phyloP scores from a whole-genome alignment of 2,329 filamentous ascomycete genomes.

The Ceratocystis smalleyi region DNA sequence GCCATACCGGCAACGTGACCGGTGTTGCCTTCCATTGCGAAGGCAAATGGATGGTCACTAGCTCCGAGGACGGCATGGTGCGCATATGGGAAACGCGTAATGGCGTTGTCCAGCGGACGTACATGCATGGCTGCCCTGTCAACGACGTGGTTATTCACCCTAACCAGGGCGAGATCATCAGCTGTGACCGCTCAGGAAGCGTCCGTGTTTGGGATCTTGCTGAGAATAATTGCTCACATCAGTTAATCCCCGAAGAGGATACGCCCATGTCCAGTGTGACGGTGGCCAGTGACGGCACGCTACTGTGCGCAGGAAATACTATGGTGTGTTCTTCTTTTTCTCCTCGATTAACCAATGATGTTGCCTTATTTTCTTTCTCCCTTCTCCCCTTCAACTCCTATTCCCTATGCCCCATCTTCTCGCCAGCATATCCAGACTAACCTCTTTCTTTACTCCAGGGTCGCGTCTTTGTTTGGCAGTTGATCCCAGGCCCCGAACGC shows the following conservation, averaged over 20 bases:
- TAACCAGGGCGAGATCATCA: constrained; percentile 95
- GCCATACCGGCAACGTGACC: constrained; percentile 89
- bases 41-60: constrained; percentile 99
- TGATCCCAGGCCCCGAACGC: constrained; percentile 66
- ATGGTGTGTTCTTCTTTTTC: constrained; percentile 37
- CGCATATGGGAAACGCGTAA: constrained; percentile 93
- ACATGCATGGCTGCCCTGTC: constrained; percentile 72
- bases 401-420: not conserved
- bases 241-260: constrained; percentile 91
- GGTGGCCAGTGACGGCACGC: constrained; percentile 81
- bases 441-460: constrained; percentile 40
- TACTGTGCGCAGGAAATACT: constrained; percentile 89
- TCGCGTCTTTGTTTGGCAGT: constrained; percentile 93
- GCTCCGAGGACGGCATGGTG: constrained; percentile 87
- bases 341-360: too few species aligned
- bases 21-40: constrained; percentile 97
- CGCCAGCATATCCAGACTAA: not conserved
- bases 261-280: constrained; percentile 88
- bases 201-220: constrained; percentile 92
- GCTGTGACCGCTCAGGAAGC: constrained; percentile 82
- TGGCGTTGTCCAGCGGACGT: constrained; percentile 79
- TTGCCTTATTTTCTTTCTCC: not conserved
- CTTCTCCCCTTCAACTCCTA: not conserved
- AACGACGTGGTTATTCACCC: constrained; percentile 99
- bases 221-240: constrained; percentile 92